phyloP scores from a whole-genome alignment of 768 basidiomycete species.

The Rhodotorula sphaerocarpa region DNA sequence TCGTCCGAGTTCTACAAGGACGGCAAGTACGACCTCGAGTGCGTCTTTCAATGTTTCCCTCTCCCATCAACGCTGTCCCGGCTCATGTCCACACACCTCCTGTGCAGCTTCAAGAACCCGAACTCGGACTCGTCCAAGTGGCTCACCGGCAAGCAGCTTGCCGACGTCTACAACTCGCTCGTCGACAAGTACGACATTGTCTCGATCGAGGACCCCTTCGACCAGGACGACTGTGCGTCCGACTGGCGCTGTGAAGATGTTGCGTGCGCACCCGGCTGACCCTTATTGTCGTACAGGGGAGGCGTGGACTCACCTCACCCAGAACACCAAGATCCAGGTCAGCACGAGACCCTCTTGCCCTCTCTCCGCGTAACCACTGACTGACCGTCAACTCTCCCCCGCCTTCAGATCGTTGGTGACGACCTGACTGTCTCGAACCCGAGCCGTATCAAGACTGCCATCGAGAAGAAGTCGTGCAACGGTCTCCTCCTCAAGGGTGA shows the following conservation, averaged over 20 bases:
- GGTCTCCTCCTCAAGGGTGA: constrained; percentile 82
- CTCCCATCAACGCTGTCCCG: background rate
- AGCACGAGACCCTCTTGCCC: background rate
- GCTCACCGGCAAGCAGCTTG: constrained; percentile 86
- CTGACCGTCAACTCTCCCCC: constrained; percentile 26
- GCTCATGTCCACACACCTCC: no score
- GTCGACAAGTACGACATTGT: constrained; percentile 84
- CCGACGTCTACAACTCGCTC: constrained; percentile 77
- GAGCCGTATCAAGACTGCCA: constrained; percentile 91
- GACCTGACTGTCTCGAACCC: constrained; percentile 98
- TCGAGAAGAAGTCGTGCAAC: constrained; percentile 99
- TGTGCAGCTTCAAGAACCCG: constrained; percentile 81
- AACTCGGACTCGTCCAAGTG: constrained; percentile 96
- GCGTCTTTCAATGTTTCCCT: constrained; percentile 8
- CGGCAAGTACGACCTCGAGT: constrained; percentile 92
- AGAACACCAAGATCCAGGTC: constrained; percentile 63
- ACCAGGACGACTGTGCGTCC: constrained; percentile 96
- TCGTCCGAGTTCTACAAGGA: constrained; percentile 99
- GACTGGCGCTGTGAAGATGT: no score
- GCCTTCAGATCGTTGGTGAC: constrained; percentile 49
- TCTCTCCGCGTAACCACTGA: background rate
- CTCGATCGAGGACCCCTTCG: constrained; percentile 95
- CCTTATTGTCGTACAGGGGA: no score
- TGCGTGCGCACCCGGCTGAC: no score
- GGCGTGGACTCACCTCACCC: constrained; percentile 88